These are phyloP conservation scores for Takashimella koratensis DNA, from an alignment of 1,284 basidiomycete species.

Conservation along the genomic window DNA sequence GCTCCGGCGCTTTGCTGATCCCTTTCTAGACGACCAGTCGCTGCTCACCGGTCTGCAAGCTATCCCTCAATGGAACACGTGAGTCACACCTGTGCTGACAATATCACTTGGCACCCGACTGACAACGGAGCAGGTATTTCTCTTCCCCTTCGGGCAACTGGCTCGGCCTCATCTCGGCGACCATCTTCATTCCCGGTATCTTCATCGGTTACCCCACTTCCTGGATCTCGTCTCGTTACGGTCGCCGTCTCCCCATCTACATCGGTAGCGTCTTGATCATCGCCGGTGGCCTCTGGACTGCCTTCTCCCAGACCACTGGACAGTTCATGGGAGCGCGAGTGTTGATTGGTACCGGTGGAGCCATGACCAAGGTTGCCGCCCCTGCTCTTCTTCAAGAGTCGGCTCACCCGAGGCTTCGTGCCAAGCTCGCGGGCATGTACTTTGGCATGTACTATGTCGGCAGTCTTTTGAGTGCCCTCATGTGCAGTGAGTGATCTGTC, in stretches of 20 bases:
- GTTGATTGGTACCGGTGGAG: background rate
- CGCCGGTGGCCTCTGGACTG: slow-evolving; percentile 23
- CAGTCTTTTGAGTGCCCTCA: too few species aligned
- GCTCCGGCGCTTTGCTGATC: too few species aligned
- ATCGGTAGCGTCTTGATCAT: slow-evolving; percentile 23
- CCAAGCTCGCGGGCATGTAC: slow-evolving; percentile 64
- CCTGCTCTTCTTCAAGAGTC: slow-evolving; percentile 72
- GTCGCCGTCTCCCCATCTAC: slow-evolving; percentile 16
- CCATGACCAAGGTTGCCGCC: slow-evolving; percentile 50
- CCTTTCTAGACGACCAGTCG: slow-evolving; percentile 11
- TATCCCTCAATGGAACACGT: slow-evolving; percentile 8
- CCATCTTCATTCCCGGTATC: slow-evolving; percentile 13
- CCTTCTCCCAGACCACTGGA: slow-evolving; percentile 12
- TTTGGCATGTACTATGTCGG: slow-evolving; percentile 74
- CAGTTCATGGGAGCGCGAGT: slow-evolving; percentile 8
- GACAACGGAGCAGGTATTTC: too few species aligned
- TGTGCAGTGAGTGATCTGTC: too few species aligned
- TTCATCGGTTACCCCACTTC: slow-evolving; percentile 16
- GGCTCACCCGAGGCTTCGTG: slow-evolving; percentile 68
- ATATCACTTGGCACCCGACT: too few species aligned
- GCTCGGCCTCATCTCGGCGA: slow-evolving; percentile 28
- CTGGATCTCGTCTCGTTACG: slow-evolving; percentile 13
- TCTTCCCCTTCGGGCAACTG: slow-evolving; percentile 18
- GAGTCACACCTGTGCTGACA: too few species aligned
- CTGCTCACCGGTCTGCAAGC: slow-evolving; percentile 16